Conservation (phyloP, 2,329 filamentous ascomycete genomes). For the Aspergillus phoenicis region DNA sequence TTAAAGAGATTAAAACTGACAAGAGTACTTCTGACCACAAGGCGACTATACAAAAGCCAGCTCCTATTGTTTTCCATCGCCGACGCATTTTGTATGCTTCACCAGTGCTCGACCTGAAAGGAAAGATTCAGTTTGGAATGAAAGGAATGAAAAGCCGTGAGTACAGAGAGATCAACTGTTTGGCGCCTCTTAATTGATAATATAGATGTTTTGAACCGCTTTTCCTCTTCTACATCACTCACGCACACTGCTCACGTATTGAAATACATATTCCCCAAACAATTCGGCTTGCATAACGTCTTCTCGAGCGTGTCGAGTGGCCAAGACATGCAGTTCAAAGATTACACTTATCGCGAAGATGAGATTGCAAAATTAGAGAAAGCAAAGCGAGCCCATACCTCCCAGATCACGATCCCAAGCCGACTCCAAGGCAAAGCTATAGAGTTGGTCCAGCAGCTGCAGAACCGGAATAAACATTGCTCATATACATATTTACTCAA, state of each 20-base stretch:
- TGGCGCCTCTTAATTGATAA: background rate
- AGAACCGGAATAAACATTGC: constrained; percentile 71
- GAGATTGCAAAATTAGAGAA: constrained; percentile 61
- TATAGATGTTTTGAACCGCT: constrained; percentile 79
- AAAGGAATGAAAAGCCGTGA: constrained; percentile 66
- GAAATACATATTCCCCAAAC: constrained; percentile 91
- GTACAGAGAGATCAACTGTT: constrained; percentile 44
- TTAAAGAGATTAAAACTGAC: background rate
- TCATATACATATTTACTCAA: constrained; percentile 77
- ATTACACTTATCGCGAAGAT: constrained; percentile 82
- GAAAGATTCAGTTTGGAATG: constrained; percentile 71
- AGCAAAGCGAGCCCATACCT: constrained; percentile 13
- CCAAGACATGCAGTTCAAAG: constrained; percentile 71
- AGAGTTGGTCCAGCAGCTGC: constrained; percentile 67
- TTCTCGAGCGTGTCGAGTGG: constrained; percentile 62
- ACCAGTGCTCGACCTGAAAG: constrained; percentile 68
- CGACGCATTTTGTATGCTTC: constrained; percentile 85
- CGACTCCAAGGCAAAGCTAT: constrained; percentile 64
- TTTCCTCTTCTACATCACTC: constrained; percentile 45
- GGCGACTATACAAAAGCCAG: constrained; percentile 27
- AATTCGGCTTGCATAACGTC: constrained; percentile 90
- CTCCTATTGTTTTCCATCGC: constrained; percentile 73
- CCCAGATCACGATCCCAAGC: constrained; percentile 37
- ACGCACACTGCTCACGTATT: constrained; percentile 69
- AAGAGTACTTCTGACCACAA: constrained; percentile 15